phyloP scores from a whole-genome alignment of 345 rosid species.

The Erysimum cheiranthoides region DNA sequence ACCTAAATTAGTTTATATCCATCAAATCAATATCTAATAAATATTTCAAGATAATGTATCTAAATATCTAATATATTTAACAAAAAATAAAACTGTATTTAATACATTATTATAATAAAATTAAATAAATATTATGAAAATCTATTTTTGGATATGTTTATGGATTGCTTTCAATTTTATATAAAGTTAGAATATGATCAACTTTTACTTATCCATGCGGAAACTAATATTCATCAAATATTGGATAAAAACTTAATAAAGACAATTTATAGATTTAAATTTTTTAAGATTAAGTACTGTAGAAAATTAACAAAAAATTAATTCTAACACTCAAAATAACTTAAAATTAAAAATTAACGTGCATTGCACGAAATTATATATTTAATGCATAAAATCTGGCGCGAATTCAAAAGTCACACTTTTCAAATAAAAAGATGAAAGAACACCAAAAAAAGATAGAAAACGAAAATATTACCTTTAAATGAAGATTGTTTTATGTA shows the following conservation, averaged over 20 bases:
- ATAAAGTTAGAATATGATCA: too few species aligned
- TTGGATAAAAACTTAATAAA: neutral
- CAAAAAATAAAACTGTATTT: neutral
- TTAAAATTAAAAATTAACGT: neutral
- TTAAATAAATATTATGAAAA: neutral
- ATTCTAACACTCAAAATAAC: neutral
- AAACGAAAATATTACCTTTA: neutral
- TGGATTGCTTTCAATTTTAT: neutral
- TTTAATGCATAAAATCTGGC: neutral
- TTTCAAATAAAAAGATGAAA: neutral
- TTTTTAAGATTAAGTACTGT: neutral
- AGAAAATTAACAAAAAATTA: neutral
- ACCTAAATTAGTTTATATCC: too few species aligned
- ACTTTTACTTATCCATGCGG: neutral
- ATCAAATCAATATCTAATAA: too few species aligned
- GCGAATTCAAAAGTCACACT: neutral
- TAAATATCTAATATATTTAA: neutral
- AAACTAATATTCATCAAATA: neutral
- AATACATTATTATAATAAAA: neutral
- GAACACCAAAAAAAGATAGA: neutral
- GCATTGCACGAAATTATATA: neutral
- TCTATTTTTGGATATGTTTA: neutral
- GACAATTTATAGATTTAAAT: neutral
- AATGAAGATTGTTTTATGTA: neutral
- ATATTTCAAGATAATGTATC: neutral